phyloP scores from a whole-genome alignment of 2,329 filamentous ascomycete species.

The Pseudogymnoascus sp. region DNA sequence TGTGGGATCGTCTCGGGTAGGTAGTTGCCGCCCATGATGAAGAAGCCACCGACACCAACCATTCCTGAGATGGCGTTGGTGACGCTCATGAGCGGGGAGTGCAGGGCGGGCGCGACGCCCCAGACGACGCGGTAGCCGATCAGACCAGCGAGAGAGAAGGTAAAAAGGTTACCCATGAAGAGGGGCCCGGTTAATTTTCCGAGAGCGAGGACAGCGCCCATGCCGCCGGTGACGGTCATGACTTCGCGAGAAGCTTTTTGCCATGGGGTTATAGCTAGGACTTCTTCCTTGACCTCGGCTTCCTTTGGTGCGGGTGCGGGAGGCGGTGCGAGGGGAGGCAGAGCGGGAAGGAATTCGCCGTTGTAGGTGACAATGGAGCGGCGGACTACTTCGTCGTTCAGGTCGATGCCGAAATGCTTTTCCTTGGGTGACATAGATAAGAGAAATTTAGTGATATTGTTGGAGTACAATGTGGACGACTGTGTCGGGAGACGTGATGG shows the following conservation, averaged over 20 bases:
- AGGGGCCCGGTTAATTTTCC: conserved; percentile 75
- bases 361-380: conserved; percentile 76
- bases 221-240: conserved; percentile 64
- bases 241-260: conserved; percentile 74
- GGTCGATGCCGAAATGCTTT: conserved; percentile 71
- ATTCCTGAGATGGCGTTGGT: conserved; percentile 87
- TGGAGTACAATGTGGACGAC: conserved; percentile 83
- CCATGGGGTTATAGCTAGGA: conserved; percentile 69
- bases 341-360: conserved; percentile 67
- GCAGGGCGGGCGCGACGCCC: conserved; percentile 76
- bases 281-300: conserved; percentile 44
- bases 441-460: conserved; percentile 86
- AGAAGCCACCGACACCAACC: conserved; percentile 83
- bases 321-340: conserved; percentile 60
- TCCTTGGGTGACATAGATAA: conserved; percentile 74
- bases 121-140: conserved; percentile 86
- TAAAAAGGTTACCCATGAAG: conserved; percentile 85
- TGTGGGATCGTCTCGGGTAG: conserved; percentile 74
- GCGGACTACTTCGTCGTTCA: conserved; percentile 78
- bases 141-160: conserved; percentile 73
- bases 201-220: conserved; percentile 67
- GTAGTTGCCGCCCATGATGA: conserved; percentile 79
- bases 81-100: conserved; percentile 86
- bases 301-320: conserved; percentile 44
- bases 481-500: conserved; percentile 82